Conservation (phyloP, 139 green algal genomes). For the Haematococcus lacustris region DNA sequence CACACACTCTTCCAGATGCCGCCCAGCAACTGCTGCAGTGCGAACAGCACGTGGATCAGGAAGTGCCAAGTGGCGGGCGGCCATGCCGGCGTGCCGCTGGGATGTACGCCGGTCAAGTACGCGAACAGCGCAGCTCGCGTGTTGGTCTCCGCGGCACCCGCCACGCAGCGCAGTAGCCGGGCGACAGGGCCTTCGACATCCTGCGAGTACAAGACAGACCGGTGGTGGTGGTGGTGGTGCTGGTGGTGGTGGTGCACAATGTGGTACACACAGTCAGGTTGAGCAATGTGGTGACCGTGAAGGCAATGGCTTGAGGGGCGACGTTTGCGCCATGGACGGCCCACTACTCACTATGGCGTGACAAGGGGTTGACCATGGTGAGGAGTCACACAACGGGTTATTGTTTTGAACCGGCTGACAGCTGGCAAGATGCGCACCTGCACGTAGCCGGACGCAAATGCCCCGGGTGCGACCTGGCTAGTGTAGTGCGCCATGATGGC, state of each 20-base stretch:
- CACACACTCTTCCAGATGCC: slow-evolving; percentile 25
- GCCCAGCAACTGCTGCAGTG: slow-evolving; percentile 5
- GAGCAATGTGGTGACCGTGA: too few species aligned
- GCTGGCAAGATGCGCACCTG: too few species aligned
- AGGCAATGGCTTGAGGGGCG: too few species aligned
- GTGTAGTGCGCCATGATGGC: slow-evolving; percentile 30
- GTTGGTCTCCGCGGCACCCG: background rate
- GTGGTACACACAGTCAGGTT: too few species aligned
- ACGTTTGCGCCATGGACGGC: too few species aligned
- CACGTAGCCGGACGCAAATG: slow-evolving; percentile 7
- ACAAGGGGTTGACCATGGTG: too few species aligned
- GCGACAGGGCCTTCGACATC: slow-evolving; percentile 6
- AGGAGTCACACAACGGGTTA: too few species aligned
- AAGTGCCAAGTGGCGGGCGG: slow-evolving; percentile 9
- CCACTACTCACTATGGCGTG: too few species aligned
- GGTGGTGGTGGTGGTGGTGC: too few species aligned
- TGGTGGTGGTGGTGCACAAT: too few species aligned
- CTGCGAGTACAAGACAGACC: too few species aligned
- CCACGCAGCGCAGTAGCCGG: slow-evolving; percentile 4
- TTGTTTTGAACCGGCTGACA: too few species aligned
- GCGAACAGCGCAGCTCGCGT: background rate
- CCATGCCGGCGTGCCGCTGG: slow-evolving; percentile 1
- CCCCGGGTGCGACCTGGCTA: background rate
- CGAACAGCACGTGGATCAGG: slow-evolving; percentile 5
- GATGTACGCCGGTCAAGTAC: slow-evolving; percentile 1